Percentiles rank a stretch among this genome's conserved stretches.
Conservation (phyloP, 2,329 filamentous ascomycete species). For the Plectosphaerella plurivora region DNA sequence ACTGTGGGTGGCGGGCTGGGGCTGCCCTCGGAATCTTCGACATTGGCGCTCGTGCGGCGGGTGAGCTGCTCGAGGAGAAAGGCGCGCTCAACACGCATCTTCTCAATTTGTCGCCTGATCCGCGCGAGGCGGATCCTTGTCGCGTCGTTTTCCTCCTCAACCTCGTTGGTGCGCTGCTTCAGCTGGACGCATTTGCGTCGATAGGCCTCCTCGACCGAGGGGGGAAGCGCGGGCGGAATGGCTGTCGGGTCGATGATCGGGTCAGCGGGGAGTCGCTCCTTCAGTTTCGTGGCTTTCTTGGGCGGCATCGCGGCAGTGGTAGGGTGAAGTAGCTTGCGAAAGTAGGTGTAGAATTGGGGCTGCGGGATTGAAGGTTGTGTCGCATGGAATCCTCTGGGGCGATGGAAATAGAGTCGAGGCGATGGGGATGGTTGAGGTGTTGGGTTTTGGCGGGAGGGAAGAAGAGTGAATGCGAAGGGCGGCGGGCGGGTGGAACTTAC, state of each 20-base stretch:
- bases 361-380: background rate
- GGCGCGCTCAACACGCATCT: slow-evolving; percentile 82
- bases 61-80: slow-evolving; percentile 69
- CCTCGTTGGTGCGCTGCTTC: slow-evolving; percentile 84
- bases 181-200: slow-evolving; percentile 94
- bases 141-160: slow-evolving; percentile 86
- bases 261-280: slow-evolving; percentile 33
- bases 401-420: background rate
- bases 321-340: background rate
- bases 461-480: background rate
- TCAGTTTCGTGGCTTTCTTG: slow-evolving; percentile 29
- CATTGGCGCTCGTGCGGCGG: slow-evolving; percentile 68
- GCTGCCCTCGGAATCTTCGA: slow-evolving; percentile 74
- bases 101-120: slow-evolving; percentile 81
- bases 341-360: background rate
- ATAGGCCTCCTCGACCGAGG: slow-evolving; percentile 93
- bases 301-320: slow-evolving; percentile 20
- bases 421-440: slow-evolving; percentile 5
- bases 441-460: background rate
- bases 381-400: too few species aligned
- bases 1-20: slow-evolving; percentile 77
- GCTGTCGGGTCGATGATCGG: slow-evolving; percentile 29
- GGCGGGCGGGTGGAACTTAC: slow-evolving; percentile 8
- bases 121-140: slow-evolving; percentile 74
- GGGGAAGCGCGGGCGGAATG: slow-evolving; percentile 63